Base-by-base conservation (phyloP, 1,139 yeast genomes). In the Diutina mesorugosa region DNA sequence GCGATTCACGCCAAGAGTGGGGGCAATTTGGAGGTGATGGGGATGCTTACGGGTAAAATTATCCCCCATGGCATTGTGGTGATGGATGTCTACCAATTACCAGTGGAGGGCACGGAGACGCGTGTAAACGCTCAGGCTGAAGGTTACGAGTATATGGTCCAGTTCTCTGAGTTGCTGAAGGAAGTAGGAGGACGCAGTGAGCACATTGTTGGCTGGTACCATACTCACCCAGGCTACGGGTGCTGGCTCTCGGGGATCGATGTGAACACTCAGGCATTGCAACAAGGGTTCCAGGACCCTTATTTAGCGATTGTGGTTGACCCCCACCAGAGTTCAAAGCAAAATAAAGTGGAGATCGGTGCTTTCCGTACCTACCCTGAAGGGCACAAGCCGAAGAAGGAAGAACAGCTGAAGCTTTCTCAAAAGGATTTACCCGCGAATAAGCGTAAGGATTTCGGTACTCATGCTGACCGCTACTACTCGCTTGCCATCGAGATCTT, bases 211-310 rank as follows among this genome's bases (percentile, higher is more conserved):
- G 97, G 97, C 7, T 88, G 95, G 96, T 88, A 91, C 69, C 96
- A 93, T 69, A 90, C 97, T 2, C 99, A 93, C 69, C 98, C 98
- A 0, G 97, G 97, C 0, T 93, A 90, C 68, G 98, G 97, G 50
- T 88, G 97, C 67, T 87, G 97, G 96, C 71, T 90, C 51, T 84
- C 93, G 60, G 95, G 93, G 18, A 90, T 90, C 55, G 97, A 90
- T 69, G 95, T 90, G 38, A 84, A 87, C 57, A 90, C 97, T 0
- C 97, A 93, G 67, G 75, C 80, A 58, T 72, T 91, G 68, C 90
- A 91, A 66, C 97, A 90, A 68, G 81, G 79, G 59, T 90, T 84
- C 66, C 97, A 90, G 67, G 97, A 90, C 65, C 97, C 97, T 0
- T 90, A 89, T 66, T 72, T 90, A 61, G 97, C 97, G 0, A 76